Evolutionary conservation across 352 stramenopile species (phyloP).

Genomic region (Phytophthora pisi): DNA sequence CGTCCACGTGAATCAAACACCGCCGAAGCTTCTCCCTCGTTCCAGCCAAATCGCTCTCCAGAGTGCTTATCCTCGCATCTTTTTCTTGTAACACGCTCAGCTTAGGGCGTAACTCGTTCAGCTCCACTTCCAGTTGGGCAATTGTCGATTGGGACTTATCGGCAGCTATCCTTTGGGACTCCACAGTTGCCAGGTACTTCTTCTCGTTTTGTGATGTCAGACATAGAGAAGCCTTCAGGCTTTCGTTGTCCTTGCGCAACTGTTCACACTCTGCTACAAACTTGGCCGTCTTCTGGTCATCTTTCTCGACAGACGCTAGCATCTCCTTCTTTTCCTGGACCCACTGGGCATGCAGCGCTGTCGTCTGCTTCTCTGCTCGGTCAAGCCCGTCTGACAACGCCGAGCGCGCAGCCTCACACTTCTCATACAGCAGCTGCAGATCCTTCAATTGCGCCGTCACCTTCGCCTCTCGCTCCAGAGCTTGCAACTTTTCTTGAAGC

Average conservation of each 20-base stretch:
- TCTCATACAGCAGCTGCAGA: slow-evolving; percentile 49
- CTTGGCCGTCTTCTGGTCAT: slow-evolving; percentile 39
- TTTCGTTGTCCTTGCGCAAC: slow-evolving; percentile 48
- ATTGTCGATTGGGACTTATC: slow-evolving; percentile 41
- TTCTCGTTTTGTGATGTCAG: slow-evolving; percentile 44
- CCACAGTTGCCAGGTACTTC: slow-evolving; percentile 30
- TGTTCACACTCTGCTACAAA: slow-evolving; percentile 46
- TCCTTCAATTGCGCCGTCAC: slow-evolving; percentile 41
- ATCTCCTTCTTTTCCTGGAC: slow-evolving; percentile 65
- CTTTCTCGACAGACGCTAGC: slow-evolving; percentile 32
- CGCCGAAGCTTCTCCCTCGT: slow-evolving; percentile 44
- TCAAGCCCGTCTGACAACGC: slow-evolving; percentile 53
- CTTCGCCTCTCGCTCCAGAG: slow-evolving; percentile 26
- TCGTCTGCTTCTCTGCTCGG: slow-evolving; percentile 59
- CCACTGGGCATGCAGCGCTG: slow-evolving; percentile 61
- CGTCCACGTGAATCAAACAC: slow-evolving; percentile 31
- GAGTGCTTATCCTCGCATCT: slow-evolving; percentile 37
- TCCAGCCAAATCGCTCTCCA: slow-evolving; percentile 45
- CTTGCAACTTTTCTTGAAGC: slow-evolving; percentile 37
- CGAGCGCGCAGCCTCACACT: slow-evolving; percentile 45
- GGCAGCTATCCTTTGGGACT: slow-evolving; percentile 28
- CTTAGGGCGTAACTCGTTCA: slow-evolving; percentile 33
- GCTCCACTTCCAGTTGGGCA: slow-evolving; percentile 40
- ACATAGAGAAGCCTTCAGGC: slow-evolving; percentile 37
- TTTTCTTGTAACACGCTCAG: slow-evolving; percentile 42